These are phyloP conservation scores for Diplodia mutila DNA, from an alignment of 2,329 filamentous ascomycete species.

Conservation along the genomic window DNA sequence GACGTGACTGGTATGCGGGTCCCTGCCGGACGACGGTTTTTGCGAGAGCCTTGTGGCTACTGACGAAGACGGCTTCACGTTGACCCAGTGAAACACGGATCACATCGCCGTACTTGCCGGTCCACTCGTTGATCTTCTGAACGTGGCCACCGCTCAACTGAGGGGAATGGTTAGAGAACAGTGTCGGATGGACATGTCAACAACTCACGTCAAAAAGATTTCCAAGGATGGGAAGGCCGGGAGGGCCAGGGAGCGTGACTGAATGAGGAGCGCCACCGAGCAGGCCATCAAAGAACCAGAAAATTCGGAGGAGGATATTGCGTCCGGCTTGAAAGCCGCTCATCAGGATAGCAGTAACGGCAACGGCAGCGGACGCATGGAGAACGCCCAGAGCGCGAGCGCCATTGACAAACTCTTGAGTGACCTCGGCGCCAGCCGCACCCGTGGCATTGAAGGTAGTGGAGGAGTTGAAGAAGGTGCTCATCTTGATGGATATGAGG, in stretches of 20 bases:
- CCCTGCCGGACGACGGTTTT: not conserved
- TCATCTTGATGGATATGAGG: not conserved
- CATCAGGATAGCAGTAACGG: not conserved
- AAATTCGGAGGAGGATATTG: conserved; percentile 1
- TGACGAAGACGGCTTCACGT: conserved; percentile 1
- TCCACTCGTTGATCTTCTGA: not conserved
- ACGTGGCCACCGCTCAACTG: not conserved
- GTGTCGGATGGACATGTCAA: not conserved
- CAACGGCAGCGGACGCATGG: not conserved
- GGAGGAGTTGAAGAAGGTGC: not conserved
- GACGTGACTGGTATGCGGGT: not conserved
- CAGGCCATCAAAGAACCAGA: not conserved
- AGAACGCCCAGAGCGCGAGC: not conserved
- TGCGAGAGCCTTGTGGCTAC: conserved; percentile 1
- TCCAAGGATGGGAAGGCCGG: not conserved
- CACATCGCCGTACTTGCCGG: not conserved
- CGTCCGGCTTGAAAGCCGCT: not conserved
- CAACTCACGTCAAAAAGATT: not conserved
- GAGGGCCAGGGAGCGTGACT: not conserved
- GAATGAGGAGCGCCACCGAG: not conserved
- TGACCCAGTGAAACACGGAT: not conserved
- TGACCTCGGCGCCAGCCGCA: not conserved
- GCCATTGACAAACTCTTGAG: not conserved
- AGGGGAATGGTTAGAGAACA: not conserved
- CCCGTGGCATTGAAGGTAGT: not conserved